Evolutionary conservation across 2,329 filamentous ascomycete genomes (phyloP), one percentile per base, ranked within the genome.

Genomic region (Rosellinia necatrix): DNA sequence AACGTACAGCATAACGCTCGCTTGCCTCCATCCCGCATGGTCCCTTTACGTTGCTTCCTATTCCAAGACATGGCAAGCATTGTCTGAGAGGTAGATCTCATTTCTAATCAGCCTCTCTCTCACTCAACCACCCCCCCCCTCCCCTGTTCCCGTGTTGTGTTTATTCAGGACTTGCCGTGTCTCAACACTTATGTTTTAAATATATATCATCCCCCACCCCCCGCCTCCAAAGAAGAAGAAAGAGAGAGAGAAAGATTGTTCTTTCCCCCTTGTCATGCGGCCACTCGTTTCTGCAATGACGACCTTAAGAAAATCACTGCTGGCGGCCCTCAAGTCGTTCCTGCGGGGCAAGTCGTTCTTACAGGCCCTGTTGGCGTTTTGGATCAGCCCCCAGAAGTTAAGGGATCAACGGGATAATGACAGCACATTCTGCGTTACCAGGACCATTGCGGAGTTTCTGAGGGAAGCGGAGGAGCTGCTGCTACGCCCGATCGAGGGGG

Each of bases 321-420:
- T 82, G 58, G 75, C 81, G 61, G 82, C 81, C 57, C 71, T 85
- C 69, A 84, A 79, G 73, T 83, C 81, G 64, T 75, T 87, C 52
- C 73, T 84, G 46, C 77, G 79, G 48, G 84, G 84, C 64, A 85
- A 81, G 72, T 83, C 82, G 46, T 72, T 86, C 59, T 70, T 87
- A 56, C 78, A 83, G 66, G 80, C 82, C 47, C 73, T 86, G 25
- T 70, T 87, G 56, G 74, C 80, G 56, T 81, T 80, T 66, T 84
- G 81, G 80, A 71, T 78, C 38, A 74, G 70, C 54, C 76, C 81
- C 25, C 63, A 74, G 41, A 62, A 68, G 41, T 57, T 74, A 51
- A 73, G 72, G 38, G 60, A 65, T n/a, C 64, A 64, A 19, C 63
- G 62, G 30, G 61, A 44, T 49, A 57, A 53, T 27, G 63, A 49